These are phyloP conservation scores for Nemania serpens DNA, from an alignment of 2,329 filamentous ascomycete species.

Conservation along the genomic window DNA sequence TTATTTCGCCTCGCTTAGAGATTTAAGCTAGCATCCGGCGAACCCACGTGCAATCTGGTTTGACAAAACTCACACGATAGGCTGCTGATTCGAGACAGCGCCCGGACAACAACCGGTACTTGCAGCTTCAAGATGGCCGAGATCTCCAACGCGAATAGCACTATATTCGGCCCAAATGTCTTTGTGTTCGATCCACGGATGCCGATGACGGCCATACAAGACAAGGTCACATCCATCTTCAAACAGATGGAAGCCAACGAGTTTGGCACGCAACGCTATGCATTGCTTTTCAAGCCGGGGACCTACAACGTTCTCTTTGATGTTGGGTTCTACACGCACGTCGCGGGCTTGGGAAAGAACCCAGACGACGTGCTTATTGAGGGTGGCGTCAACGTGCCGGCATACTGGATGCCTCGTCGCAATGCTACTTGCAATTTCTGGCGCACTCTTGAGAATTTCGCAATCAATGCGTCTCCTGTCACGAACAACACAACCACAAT, in stretches of 20 bases:
- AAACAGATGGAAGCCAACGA: conserved; percentile 43
- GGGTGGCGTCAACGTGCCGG: conserved; percentile 42
- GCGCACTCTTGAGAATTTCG: conserved; percentile 42
- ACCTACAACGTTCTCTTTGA: conserved; percentile 42
- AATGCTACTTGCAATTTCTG: conserved; percentile 45
- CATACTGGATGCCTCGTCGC: conserved; percentile 44
- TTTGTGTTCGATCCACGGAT: conserved; percentile 41
- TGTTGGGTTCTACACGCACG: conserved; percentile 43
- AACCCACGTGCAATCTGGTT: not conserved
- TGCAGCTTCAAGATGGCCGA: conserved; percentile 5
- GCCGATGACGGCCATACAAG: conserved; percentile 39
- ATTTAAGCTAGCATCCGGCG: no score
- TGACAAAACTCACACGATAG: not conserved
- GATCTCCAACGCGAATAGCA: conserved; percentile 33
- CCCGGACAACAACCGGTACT: not conserved
- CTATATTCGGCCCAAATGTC: conserved; percentile 42
- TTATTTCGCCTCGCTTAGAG: no score
- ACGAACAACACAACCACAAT: conserved; percentile 43
- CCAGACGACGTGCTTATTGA: conserved; percentile 42
- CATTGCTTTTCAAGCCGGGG: conserved; percentile 42
- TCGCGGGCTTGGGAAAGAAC: conserved; percentile 39
- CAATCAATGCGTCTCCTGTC: conserved; percentile 39
- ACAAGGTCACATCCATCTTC: conserved; percentile 37
- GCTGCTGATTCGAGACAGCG: not conserved
- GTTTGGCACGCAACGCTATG: conserved; percentile 40